Evolutionary conservation across 1,284 basidiomycete species (phyloP).

Genomic region (Peniophora sp.): DNA sequence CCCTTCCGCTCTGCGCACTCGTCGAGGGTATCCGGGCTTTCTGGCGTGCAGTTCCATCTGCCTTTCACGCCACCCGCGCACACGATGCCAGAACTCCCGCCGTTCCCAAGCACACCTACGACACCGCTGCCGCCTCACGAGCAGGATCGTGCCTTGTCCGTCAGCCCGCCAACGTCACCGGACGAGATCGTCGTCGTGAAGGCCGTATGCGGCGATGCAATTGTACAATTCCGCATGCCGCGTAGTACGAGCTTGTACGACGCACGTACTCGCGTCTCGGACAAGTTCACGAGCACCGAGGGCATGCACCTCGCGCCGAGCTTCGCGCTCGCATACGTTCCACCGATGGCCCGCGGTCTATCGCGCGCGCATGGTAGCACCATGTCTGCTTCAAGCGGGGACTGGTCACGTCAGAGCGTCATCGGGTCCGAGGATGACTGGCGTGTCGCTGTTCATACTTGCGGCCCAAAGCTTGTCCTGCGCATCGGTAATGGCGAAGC

Average conservation of each 20-base stretch:
- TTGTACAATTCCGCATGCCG: conserved; percentile 52
- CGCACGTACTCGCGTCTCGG: conserved; percentile 45
- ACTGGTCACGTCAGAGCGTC: conserved; percentile 21
- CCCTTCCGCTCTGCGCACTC: conserved; percentile 21
- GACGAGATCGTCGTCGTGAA: conserved; percentile 47
- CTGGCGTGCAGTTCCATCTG: conserved; percentile 19
- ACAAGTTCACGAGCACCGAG: conserved; percentile 57
- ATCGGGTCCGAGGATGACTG: conserved; percentile 32
- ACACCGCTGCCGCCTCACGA: neutral
- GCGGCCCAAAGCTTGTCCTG: conserved; percentile 24
- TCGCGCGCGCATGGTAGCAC: conserved; percentile 26
- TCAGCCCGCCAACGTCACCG: conserved; percentile 8
- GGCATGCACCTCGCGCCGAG: conserved; percentile 39
- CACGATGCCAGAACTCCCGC: neutral
- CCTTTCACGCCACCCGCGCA: conserved; percentile 16
- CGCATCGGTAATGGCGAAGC: neutral
- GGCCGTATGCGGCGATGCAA: conserved; percentile 49
- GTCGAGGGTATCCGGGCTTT: neutral
- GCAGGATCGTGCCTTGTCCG: conserved; percentile 3
- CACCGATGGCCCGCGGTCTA: conserved; percentile 12
- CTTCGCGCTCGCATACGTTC: conserved; percentile 45
- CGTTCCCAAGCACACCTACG: conserved; percentile 17
- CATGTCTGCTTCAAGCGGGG: conserved; percentile 23
- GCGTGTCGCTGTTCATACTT: conserved; percentile 25
- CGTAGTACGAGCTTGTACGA: conserved; percentile 37